Base-by-base conservation (phyloP, 2,329 filamentous ascomycete species). In the Pseudogymnoascus sp. region DNA sequence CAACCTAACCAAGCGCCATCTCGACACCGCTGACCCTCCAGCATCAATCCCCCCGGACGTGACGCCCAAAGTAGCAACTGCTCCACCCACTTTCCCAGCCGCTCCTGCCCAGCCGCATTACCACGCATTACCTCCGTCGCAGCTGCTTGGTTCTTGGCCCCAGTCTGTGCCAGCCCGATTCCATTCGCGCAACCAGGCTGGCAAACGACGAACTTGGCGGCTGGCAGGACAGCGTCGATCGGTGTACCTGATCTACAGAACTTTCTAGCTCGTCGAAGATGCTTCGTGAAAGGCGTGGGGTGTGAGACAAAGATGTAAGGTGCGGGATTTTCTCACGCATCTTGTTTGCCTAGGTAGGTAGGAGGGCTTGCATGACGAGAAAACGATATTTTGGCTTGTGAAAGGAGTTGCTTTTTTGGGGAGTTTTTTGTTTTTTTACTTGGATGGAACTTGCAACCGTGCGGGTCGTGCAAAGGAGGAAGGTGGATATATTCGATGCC, bases 171-270 rank as follows among this genome's bases (percentile, higher is more conserved):
- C 38, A 41, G 12, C 21, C 41, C 23, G 21, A 48, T 28, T n/a
- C 23, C 13, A 48, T 8, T 48, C 41, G 7, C 13, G 13, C 41
- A 52, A 5, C 41, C 41, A 52, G 41, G 41, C 18, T 52, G 9
- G 41, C 41, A 4, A 4, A 28, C 41, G 28, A 15, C 23, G 23
- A 48, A 48, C 41, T 18, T 48, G 41, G n/a, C 41, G 19, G 41
- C 15, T 48, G 41, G 21, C 41, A 48, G 41, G 23, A 48, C 23
- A n/a, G 4, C 8, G 41, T 5, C n/a, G 41, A 52, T 52, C 41
- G 41, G 41, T 52, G 41, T 52, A 30, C 41, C 41, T 52, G 41
- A 52, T 52, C 41, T 52, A 9, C 41, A 30, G 41, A 52, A 52
- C 41, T 52, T 52, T 52, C 41, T 52, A 52, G 41, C 23, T 18